Percentiles rank a stretch among this genome's conserved stretches.
Evolutionary conservation across 148 eudicot species (phyloP).

Genomic region (Tetragonia tetragonoides): DNA sequence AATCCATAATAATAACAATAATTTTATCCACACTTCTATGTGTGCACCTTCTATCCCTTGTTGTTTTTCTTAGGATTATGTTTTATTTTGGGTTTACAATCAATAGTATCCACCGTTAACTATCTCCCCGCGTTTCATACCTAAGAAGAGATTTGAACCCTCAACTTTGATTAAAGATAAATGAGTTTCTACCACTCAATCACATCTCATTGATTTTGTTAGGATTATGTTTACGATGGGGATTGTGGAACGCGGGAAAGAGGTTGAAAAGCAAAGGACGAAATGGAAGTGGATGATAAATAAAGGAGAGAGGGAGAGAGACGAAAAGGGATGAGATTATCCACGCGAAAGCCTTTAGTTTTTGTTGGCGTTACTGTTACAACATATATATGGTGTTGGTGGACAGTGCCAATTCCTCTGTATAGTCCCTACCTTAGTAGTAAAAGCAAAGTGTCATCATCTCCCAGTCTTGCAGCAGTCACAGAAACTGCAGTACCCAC

Average conservation of each 20-base stretch:
- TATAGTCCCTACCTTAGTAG: not conserved
- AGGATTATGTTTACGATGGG: slow-evolving; percentile 8
- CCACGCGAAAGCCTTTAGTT: slow-evolving; percentile 23
- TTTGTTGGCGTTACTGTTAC: not conserved
- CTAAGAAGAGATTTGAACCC: no score
- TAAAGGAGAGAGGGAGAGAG: not conserved
- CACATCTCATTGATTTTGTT: no score
- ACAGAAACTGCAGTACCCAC: slow-evolving; percentile 15
- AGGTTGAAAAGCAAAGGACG: slow-evolving; percentile 25
- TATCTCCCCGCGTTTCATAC: no score
- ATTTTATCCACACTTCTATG: not conserved
- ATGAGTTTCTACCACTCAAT: no score
- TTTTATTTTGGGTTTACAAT: no score
- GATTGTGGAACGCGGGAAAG: slow-evolving; percentile 20
- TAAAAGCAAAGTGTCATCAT: slow-evolving; percentile 25
- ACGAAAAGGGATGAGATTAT: slow-evolving; percentile 5
- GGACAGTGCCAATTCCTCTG: slow-evolving; percentile 15
- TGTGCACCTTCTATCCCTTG: no score
- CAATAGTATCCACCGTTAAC: no score
- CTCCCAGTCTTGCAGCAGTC: slow-evolving; percentile 18
- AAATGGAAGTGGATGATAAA: slow-evolving; percentile 25
- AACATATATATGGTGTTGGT: not conserved
- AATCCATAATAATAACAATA: no score
- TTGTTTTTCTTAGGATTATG: not conserved
- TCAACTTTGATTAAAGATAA: no score